Evolutionary conservation across 352 stramenopile genomes (phyloP).

Genomic region (Aphanomyces stellatus): DNA sequence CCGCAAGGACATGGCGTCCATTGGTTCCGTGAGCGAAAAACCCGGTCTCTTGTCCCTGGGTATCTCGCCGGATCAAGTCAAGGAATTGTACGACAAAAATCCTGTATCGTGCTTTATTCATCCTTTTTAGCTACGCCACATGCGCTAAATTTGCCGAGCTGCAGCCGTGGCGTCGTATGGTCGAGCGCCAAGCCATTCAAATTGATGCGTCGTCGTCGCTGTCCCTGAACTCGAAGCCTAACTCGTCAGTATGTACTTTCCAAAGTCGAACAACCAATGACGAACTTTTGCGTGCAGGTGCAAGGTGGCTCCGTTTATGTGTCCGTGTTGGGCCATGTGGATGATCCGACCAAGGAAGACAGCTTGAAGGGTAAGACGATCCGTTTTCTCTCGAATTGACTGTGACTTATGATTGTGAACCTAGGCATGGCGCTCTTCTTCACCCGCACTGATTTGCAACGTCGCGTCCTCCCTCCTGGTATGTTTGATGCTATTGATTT

Average conservation of each 20-base stretch:
- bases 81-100: slow-evolving; percentile 28
- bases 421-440: slow-evolving; percentile 74
- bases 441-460: slow-evolving; percentile 60
- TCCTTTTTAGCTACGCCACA: slow-evolving; percentile 29
- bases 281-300: background rate
- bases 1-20: slow-evolving; percentile 68
- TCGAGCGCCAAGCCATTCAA: slow-evolving; percentile 71
- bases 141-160: slow-evolving; percentile 54
- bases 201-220: slow-evolving; percentile 36
- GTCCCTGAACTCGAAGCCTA: slow-evolving; percentile 13
- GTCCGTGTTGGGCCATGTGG: slow-evolving; percentile 10
- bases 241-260: slow-evolving; percentile 4
- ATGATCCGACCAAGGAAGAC: slow-evolving; percentile 17
- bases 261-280: background rate
- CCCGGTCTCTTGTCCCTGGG: slow-evolving; percentile 42
- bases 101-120: background rate
- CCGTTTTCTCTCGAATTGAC: background rate
- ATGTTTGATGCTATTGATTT: too few relatives aligned
- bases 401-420: background rate
- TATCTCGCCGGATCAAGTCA: slow-evolving; percentile 40
- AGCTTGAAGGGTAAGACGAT: slow-evolving; percentile 11
- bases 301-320: slow-evolving; percentile 18
- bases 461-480: slow-evolving; percentile 47
- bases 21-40: slow-evolving; percentile 67
- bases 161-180: slow-evolving; percentile 58